Evolutionary conservation across 2,329 filamentous ascomycete species (phyloP).

Genomic region (Endoconidiophora polonica): DNA sequence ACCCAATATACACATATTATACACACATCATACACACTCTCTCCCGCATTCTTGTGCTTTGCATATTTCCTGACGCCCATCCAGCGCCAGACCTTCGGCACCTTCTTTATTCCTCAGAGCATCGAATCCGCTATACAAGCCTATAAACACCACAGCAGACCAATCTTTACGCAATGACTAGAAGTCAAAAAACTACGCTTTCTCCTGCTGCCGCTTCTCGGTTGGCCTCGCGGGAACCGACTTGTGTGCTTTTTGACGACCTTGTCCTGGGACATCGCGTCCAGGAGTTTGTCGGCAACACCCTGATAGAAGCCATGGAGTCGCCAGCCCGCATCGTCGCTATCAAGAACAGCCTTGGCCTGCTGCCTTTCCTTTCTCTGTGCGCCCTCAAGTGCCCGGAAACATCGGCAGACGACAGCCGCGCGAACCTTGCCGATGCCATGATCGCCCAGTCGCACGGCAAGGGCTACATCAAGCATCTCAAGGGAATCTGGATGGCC

Average conservation of each 20-base stretch:
- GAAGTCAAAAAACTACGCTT: not conserved
- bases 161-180: not conserved
- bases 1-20: no score
- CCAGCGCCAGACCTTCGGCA: no score
- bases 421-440: slow-evolving; percentile 4
- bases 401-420: not conserved
- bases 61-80: no score
- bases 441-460: slow-evolving; percentile 13
- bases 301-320: slow-evolving; percentile 7
- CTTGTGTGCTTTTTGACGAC: slow-evolving; percentile 4
- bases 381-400: slow-evolving; percentile 1
- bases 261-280: slow-evolving; percentile 5
- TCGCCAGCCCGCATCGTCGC: slow-evolving; percentile 6
- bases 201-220: no score
- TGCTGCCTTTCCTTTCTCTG: slow-evolving; percentile 4
- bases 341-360: slow-evolving; percentile 2
- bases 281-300: slow-evolving; percentile 7
- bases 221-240: no score
- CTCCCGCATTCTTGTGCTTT: no score
- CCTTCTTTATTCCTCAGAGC: no score
- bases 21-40: no score
- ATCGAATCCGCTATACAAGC: no score
- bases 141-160: no score
- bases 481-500: slow-evolving; percentile 13
- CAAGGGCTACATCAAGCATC: slow-evolving; percentile 14